phyloP scores from a whole-genome alignment of 2,329 filamentous ascomycete species.

The Apiospora malaysiana region DNA sequence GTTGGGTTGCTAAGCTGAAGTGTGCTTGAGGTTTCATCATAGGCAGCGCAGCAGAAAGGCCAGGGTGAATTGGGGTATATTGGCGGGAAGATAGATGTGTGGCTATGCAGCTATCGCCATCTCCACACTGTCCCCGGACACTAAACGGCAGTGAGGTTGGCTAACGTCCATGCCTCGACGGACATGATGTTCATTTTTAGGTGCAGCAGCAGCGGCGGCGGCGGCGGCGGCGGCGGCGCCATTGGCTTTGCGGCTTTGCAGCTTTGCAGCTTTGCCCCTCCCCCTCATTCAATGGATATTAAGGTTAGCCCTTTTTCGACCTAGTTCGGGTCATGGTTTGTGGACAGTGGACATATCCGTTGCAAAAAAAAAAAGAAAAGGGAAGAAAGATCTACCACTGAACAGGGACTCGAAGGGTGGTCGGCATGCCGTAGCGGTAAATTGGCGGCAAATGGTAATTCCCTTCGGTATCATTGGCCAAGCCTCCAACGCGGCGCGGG shows the following conservation, averaged over 20 bases:
- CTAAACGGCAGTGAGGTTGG: neutral
- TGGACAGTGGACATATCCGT: too few relatives aligned
- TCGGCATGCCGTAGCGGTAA: conserved; percentile 9
- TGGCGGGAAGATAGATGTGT: neutral
- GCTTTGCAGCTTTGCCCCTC: neutral
- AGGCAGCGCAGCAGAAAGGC: neutral
- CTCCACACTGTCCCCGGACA: neutral
- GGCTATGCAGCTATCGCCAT: neutral
- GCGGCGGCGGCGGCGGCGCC: too few relatives aligned
- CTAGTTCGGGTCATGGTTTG: neutral
- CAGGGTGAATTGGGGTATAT: neutral
- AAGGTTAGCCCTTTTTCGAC: neutral
- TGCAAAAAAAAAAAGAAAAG: neutral
- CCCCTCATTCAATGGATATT: neutral
- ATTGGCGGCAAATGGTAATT: conserved; percentile 1
- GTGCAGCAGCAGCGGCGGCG: too few relatives aligned
- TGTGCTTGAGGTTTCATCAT: neutral
- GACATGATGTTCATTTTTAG: too few relatives aligned
- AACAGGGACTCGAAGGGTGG: neutral
- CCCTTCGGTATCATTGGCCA: neutral
- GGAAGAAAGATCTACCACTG: neutral
- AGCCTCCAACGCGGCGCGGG: neutral
- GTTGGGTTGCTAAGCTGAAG: neutral
- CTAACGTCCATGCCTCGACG: neutral
- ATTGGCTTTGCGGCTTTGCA: neutral